Base-by-base conservation (phyloP, 2,329 filamentous ascomycete genomes). In the Pestalotiopsis fici region DNA sequence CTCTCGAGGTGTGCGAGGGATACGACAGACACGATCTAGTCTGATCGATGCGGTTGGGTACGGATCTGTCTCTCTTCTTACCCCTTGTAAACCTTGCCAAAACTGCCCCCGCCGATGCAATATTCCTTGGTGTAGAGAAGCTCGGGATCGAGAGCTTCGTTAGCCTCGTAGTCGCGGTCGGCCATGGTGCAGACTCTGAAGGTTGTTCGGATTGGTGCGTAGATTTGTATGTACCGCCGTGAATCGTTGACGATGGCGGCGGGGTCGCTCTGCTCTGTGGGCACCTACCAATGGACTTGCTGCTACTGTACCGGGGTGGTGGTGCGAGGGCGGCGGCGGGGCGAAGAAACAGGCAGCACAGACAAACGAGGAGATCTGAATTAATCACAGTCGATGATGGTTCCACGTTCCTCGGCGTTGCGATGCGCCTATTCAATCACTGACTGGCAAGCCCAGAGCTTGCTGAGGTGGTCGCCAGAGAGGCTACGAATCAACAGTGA, bases 71-170 rank as follows among this genome's bases (percentile, higher is more conserved):
- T 47, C n/a, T 21, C 43, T 18, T 50, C 83, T 69, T 85, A 95
- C 93, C 96, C 96, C 87, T 98, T 98, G 87, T 95, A 99, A 69
- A 99, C 96, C 82, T 97, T 97, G 77, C 96, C 96, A 83, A 99
- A 99, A 81, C 95, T 98, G 69, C 96, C 96, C 74, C 96, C 96
- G 74, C 96, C 95, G 94, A 96, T 95, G 83, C 92, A 95, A 78
- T 90, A 93, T 80, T 96, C 93, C 82, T 97, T 98, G 69, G 93
- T 97, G 81, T 98, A 99, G 65, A 98, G 87, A 69, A 91, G 89
- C 82, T 97, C 94, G 3, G 96, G 96, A 81, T 98, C 95, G 65
- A 93, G 86, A 43, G 84, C 83, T 76, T 87, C 87, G 69, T 87
- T 84, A 71, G 82, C 80, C 50, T 82, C 78, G 66, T 82, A 82